Percentiles rank a stretch among this genome's conserved stretches.
Evolutionary conservation across 192 early-diverging fungal genomes (phyloP).

Genomic region (Phycomyces nitens): DNA sequence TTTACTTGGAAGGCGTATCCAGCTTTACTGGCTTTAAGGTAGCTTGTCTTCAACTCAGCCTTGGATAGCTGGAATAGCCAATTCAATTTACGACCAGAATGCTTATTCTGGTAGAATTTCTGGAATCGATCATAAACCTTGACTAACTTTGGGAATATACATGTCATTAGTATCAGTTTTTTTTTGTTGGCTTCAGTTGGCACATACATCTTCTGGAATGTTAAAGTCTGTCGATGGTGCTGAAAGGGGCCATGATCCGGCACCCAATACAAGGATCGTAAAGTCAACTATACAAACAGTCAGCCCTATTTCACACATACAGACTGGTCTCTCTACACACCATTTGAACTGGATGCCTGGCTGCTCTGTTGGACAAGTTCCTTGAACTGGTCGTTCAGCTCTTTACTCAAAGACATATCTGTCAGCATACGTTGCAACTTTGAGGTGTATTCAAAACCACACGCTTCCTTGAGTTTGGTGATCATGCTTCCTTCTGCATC

Average conservation of each 20-base stretch:
- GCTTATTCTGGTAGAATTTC: slow-evolving; percentile 84
- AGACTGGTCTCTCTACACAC: background rate
- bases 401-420: slow-evolving; percentile 73
- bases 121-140: slow-evolving; percentile 84
- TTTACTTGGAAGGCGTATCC: slow-evolving; percentile 72
- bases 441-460: slow-evolving; percentile 82
- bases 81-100: slow-evolving; percentile 86
- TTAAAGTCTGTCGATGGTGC: slow-evolving; percentile 74
- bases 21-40: slow-evolving; percentile 69
- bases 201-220: slow-evolving; percentile 77
- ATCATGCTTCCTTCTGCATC: slow-evolving; percentile 84
- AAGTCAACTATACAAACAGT: slow-evolving; percentile 59
- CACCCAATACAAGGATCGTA: slow-evolving; percentile 81
- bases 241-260: slow-evolving; percentile 87
- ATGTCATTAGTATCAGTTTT: background rate
- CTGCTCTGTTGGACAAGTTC: slow-evolving; percentile 37
- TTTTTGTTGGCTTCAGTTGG: background rate
- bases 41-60: slow-evolving; percentile 91
- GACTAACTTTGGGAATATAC: slow-evolving; percentile 51
- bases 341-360: slow-evolving; percentile 7
- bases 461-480: slow-evolving; percentile 70
- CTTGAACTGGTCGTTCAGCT: slow-evolving; percentile 56
- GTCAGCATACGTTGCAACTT: slow-evolving; percentile 89
- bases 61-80: slow-evolving; percentile 92
- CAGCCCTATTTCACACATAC: background rate